Percentiles rank a stretch among this genome's conserved stretches.
Evolutionary conservation across 75 land plant genomes (phyloP).

Genomic region (Adiantum capillusveneris): DNA sequence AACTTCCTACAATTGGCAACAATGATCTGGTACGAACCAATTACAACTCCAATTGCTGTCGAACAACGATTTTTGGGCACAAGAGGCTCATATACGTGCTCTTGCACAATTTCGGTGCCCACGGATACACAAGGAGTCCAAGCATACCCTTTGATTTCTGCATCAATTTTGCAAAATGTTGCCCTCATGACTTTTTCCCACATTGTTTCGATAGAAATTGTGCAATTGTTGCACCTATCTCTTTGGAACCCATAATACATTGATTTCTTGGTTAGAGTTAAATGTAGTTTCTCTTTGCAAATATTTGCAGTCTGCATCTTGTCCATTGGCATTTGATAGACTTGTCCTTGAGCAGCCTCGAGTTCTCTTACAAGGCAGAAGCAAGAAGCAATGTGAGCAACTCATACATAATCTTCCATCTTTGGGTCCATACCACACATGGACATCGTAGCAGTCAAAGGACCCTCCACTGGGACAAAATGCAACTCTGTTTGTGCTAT

Average conservation of each 20-base stretch:
- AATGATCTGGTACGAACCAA: constrained; percentile 51
- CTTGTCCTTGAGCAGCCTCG: constrained; percentile 40
- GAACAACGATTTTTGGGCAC: constrained; percentile 46
- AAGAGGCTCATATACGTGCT: constrained; percentile 12
- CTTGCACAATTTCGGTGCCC: not conserved
- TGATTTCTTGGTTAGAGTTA: constrained; percentile 29
- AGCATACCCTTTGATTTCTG: constrained; percentile 22
- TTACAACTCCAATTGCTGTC: constrained; percentile 47
- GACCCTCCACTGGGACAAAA: too few species aligned
- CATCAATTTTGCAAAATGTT: constrained; percentile 28
- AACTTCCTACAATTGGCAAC: constrained; percentile 63
- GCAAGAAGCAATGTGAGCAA: constrained; percentile 35
- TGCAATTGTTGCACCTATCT: not conserved
- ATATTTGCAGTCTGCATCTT: constrained; percentile 9
- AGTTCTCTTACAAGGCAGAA: constrained; percentile 22
- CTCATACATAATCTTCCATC: constrained; percentile 83
- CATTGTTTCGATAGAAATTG: constrained; percentile 4
- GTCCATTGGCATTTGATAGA: constrained; percentile 7
- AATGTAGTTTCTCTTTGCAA: constrained; percentile 48
- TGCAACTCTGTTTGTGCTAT: too few species aligned
- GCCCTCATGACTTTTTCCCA: constrained; percentile 19
- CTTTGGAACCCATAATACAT: not conserved
- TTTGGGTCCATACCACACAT: constrained; percentile 53
- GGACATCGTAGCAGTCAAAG: constrained; percentile 44
- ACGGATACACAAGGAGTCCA: not conserved